Conservation (phyloP, 2,329 filamentous ascomycete species). For the Torrubiellomyces zombiae region DNA sequence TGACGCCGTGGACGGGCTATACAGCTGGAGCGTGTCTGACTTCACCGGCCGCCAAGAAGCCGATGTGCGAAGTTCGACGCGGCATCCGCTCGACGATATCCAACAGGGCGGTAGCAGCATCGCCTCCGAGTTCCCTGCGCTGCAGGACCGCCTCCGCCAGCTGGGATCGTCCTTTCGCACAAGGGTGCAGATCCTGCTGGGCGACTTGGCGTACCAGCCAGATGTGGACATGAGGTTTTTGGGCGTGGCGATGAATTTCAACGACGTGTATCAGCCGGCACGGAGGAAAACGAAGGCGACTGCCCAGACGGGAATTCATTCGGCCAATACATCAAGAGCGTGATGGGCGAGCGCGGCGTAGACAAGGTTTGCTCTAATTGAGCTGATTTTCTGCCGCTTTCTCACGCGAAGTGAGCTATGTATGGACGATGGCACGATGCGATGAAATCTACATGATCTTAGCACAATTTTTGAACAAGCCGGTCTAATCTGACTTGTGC, state of each 20-base stretch:
- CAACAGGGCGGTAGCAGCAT: constrained; percentile 34
- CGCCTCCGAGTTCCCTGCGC: constrained; percentile 48
- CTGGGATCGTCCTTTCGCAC: constrained; percentile 62
- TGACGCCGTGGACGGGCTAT: constrained; percentile 83
- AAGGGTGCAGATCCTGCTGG: constrained; percentile 64
- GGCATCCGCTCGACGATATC: constrained; percentile 11
- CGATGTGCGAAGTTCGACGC: constrained; percentile 55
- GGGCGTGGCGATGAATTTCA: constrained; percentile 97
- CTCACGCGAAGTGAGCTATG: too few relatives aligned
- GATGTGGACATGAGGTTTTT: constrained; percentile 93
- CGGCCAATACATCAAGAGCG: constrained; percentile 11
- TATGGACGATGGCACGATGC: too few relatives aligned
- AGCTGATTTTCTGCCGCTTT: too few relatives aligned
- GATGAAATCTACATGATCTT: too few relatives aligned
- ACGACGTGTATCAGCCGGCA: constrained; percentile 79
- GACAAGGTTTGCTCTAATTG: too few relatives aligned
- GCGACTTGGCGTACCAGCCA: constrained; percentile 81
- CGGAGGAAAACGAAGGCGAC: constrained; percentile 39
- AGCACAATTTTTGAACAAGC: too few relatives aligned
- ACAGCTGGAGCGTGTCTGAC: constrained; percentile 87
- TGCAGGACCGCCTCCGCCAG: constrained; percentile 56
- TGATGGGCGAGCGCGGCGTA: too few relatives aligned
- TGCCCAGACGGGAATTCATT: constrained; percentile 7
- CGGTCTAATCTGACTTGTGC: too few relatives aligned
- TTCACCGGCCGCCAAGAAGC: constrained; percentile 83